These are phyloP conservation scores for Massariosphaeria phaeospora DNA, from an alignment of 495 filamentous ascomycete genomes.

Conservation along the genomic window DNA sequence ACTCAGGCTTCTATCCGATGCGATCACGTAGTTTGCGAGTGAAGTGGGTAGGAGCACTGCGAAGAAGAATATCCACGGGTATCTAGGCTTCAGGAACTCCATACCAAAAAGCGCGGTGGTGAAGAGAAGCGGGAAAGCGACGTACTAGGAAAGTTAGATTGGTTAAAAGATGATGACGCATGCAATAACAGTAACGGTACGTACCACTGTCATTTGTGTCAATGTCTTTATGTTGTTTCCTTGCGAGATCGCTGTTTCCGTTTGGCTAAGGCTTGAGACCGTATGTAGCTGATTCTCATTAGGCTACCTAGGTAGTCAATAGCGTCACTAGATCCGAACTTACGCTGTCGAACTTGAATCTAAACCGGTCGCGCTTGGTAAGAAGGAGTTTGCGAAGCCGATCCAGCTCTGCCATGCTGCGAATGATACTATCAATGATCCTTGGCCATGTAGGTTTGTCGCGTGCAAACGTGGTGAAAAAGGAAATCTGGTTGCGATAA, in stretches of 20 bases:
- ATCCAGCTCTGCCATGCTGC: background rate
- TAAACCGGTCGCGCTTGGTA: constrained; percentile 2
- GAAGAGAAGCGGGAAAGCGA: constrained; percentile 3
- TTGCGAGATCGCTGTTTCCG: background rate
- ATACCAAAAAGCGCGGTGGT: constrained; percentile 11
- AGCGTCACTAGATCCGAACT: background rate
- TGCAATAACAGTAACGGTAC: constrained; percentile 1
- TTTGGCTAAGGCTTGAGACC: constrained; percentile 5
- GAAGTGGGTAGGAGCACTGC: background rate
- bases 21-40: constrained; percentile 2
- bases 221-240: constrained; percentile 5
- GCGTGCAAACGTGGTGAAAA: constrained; percentile 10
- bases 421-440: constrained; percentile 5
- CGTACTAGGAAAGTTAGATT: background rate
- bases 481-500: background rate
- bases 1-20: constrained; percentile 2
- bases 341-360: background rate
- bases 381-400: background rate
- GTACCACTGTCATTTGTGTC: constrained; percentile 16
- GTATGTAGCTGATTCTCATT: background rate
- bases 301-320: background rate
- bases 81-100: background rate
- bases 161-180: background rate
- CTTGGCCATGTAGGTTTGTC: background rate
- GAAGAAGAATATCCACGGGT: constrained; percentile 1